Percentiles rank a stretch among this genome's conserved stretches.
Conservation (phyloP, 441 rosid genomes). For the Syzygium malaccense region DNA sequence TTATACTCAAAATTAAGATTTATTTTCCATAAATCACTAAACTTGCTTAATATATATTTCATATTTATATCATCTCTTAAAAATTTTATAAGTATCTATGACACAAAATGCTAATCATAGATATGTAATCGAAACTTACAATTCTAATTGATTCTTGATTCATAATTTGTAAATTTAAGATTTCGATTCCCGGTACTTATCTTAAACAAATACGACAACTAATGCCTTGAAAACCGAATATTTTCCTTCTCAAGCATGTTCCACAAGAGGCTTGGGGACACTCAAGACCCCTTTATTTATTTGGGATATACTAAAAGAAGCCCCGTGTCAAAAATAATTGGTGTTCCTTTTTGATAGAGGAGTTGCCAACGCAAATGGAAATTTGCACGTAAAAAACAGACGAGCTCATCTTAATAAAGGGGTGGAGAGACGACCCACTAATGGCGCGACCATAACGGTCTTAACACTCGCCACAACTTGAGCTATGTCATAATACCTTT, state of each 20-base stretch:
- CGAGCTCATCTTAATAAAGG: not conserved
- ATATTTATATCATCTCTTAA: not conserved
- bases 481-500: not conserved
- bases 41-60: not conserved
- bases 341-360: not conserved
- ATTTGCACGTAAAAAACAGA: not conserved
- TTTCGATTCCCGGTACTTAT: not conserved
- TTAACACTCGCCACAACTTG: not conserved
- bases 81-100: not conserved
- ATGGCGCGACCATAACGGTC: not conserved
- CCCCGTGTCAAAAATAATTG: not conserved
- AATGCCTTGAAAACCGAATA: not conserved
- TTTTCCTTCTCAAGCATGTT: not conserved
- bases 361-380: not conserved
- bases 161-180: not conserved
- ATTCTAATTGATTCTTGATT: not conserved
- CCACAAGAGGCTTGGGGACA: not conserved
- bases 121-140: not conserved
- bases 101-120: not conserved
- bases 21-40: not conserved
- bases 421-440: not conserved
- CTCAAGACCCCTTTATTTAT: not conserved
- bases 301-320: not conserved
- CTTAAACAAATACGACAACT: not conserved
- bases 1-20: not conserved